A percentile compares a stretch with the other conserved stretches of the same genome.
Conservation (phyloP, 352 stramenopile genomes). For the Ophiocytium majus region DNA sequence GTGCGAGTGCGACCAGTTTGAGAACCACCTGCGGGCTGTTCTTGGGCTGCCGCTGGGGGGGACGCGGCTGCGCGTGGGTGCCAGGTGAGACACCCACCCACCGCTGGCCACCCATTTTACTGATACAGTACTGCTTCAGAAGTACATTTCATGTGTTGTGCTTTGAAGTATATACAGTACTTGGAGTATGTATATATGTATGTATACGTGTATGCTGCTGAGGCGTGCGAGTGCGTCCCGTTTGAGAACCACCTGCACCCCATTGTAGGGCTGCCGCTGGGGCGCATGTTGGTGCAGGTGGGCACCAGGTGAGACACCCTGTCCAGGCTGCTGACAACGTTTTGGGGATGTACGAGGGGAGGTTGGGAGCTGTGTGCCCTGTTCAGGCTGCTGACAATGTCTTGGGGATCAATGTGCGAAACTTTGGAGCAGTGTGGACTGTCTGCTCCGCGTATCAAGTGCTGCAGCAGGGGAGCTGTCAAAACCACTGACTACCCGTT, state of each 20-base stretch:
- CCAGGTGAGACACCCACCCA: conserved; percentile 57
- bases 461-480: too few species aligned
- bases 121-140: neutral
- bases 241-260: conserved; percentile 97
- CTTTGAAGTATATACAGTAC: neutral
- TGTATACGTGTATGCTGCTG: neutral
- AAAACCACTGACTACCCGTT: too few species aligned
- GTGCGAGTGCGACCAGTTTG: conserved; percentile 94
- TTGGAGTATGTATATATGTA: neutral
- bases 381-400: neutral
- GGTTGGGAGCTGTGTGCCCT: neutral
- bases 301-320: conserved; percentile 62
- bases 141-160: neutral
- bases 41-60: conserved; percentile 86
- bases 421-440: too few species aligned
- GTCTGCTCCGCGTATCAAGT: too few species aligned
- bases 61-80: conserved; percentile 81
- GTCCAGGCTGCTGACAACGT: too few species aligned
- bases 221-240: conserved; percentile 89
- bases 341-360: too few species aligned
- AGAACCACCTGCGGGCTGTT: conserved; percentile 94
- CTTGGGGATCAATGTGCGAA: too few species aligned
- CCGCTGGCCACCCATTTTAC: neutral
- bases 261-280: conserved; percentile 86
- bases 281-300: conserved; percentile 82